Evolutionary conservation across 306 rosid genomes (phyloP), one percentile per base, ranked within the genome.

Genomic region (Fragaria nilgerrensis): DNA sequence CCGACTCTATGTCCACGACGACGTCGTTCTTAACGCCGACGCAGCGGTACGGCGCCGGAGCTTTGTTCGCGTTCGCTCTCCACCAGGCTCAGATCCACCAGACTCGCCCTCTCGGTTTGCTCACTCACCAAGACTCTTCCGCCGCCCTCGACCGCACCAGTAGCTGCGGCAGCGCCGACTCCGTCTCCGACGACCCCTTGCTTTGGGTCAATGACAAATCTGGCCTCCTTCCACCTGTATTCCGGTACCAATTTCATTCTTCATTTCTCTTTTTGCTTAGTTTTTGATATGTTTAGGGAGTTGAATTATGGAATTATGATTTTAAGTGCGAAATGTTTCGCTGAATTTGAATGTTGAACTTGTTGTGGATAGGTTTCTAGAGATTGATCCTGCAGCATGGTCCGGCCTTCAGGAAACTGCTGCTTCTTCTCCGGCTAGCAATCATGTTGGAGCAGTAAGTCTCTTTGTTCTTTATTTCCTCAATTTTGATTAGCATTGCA

Each of bases 391-490:
- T 45, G 86, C 59, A 22, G 97, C 98, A 43, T 94, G 98, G 97
- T 77, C 93, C 74, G 98, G 94, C 62, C 88, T 94, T 67, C 93
- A 89, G 83, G 96, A 94, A 89, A 92, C 96, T 22, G 88, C 97
- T 68, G 97, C 92, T n/a, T 77, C 87, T 74, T 29, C 91, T 77
- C 75, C 82, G n/a, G 91, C 92, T 76, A 72, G 84, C 25, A 86
- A 83, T 80, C 97, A 89, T 59, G 92, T 94, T n/a, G 98, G 98
- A 83, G 93, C 97, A 2, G 98, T 92, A 86, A 45, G 91, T 75
- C 73, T 72, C 49, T 39, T 81, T 70, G 19, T 16, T 23, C 36
- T 32, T 32, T 32, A 32, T 32, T 32, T 32, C 36, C 36, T 58
- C 44, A 5, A 16, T 58, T 56, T 39, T 17, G 55, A 39, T 58